Conservation (phyloP, 257 asterid genomes). For the Catharanthus roseus region DNA sequence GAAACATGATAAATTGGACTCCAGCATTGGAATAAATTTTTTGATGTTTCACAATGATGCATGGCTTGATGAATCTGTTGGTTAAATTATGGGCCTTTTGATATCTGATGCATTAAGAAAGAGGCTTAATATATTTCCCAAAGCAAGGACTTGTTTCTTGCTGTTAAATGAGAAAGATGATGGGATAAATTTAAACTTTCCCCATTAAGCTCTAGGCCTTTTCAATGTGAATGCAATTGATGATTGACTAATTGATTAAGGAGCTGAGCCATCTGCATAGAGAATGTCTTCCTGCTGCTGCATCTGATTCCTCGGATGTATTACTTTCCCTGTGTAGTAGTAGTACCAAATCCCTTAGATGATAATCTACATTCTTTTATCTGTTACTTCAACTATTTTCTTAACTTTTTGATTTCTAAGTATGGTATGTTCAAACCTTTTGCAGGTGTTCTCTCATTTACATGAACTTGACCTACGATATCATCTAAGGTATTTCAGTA, state of each 20-base stretch:
- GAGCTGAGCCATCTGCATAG: background rate
- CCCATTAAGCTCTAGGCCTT: background rate
- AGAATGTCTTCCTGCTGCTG: background rate
- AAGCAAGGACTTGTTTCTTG: background rate
- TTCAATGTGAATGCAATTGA: background rate
- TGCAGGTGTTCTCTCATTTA: slow-evolving; percentile 94
- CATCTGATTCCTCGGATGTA: background rate
- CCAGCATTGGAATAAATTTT: background rate
- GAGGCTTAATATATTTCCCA: background rate
- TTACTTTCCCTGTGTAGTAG: background rate
- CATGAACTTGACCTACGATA: slow-evolving; percentile 88
- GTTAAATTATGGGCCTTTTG: too few relatives aligned
- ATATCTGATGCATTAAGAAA: too few relatives aligned
- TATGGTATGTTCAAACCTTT: slow-evolving; percentile 12
- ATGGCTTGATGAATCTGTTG: background rate
- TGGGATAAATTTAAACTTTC: background rate
- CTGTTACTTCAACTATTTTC: slow-evolving; percentile 11
- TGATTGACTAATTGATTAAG: background rate
- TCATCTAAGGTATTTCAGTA: slow-evolving; percentile 74
- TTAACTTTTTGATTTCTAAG: slow-evolving; percentile 13
- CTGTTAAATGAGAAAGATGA: background rate
- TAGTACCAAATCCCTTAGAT: background rate
- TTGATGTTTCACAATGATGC: background rate
- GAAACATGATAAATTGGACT: background rate
- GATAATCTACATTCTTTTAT: background rate